Conservation (phyloP, 805 yeast genomes). For the Wickerhamiella occidentalis region DNA sequence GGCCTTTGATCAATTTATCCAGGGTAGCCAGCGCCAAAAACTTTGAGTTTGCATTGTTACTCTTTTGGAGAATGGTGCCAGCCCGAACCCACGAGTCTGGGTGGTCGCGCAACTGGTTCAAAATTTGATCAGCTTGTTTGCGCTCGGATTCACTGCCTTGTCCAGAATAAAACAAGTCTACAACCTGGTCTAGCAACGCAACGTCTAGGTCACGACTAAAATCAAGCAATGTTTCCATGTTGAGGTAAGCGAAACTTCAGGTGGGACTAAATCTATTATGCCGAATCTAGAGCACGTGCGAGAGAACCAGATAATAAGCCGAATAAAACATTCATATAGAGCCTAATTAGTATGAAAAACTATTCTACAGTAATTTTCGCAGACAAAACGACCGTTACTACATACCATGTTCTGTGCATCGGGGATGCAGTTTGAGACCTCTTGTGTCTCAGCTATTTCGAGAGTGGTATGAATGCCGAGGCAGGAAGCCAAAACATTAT, state of each 20-base stretch:
- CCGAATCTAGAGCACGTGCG: no score
- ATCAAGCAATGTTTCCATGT: constrained; percentile 81
- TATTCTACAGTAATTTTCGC: no score
- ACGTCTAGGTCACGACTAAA: constrained; percentile 77
- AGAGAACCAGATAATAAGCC: no score
- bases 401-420: no score
- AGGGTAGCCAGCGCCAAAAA: constrained; percentile 83
- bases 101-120: constrained; percentile 64
- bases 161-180: constrained; percentile 71
- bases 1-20: constrained; percentile 77
- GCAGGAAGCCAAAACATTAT: no score
- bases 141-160: constrained; percentile 47
- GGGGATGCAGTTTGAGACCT: no score
- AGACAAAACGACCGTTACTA: no score
- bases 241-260: background rate
- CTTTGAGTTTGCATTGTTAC: constrained; percentile 75
- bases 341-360: no score
- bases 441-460: no score
- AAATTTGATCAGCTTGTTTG: constrained; percentile 30
- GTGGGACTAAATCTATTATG: no score
- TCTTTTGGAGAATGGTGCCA: constrained; percentile 70
- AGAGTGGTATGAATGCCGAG: no score
- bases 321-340: no score
- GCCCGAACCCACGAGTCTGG: constrained; percentile 94
- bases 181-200: constrained; percentile 66